Conservation (phyloP, 495 filamentous ascomycete species). For the Aspergillus homomorphus region DNA sequence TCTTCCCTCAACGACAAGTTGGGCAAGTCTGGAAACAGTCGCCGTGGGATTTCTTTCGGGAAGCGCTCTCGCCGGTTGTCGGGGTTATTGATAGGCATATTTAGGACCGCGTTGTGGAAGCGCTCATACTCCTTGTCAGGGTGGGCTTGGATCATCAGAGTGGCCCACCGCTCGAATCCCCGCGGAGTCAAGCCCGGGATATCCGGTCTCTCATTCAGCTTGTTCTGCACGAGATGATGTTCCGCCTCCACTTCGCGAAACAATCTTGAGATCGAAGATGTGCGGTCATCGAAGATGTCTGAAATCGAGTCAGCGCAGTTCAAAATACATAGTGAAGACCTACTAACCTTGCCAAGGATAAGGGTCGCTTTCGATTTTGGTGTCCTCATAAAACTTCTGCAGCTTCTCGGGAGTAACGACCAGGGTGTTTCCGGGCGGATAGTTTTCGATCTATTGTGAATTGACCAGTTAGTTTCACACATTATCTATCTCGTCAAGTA, state of each 20-base stretch:
- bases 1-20: slow-evolving; percentile 39
- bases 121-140: slow-evolving; percentile 76
- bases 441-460: slow-evolving; percentile 65
- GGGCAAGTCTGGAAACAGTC: slow-evolving; percentile 59
- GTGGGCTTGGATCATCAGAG: slow-evolving; percentile 68
- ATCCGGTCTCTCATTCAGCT: slow-evolving; percentile 55
- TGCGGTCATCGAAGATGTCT: slow-evolving; percentile 54
- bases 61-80: slow-evolving; percentile 72
- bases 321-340: background rate
- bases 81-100: slow-evolving; percentile 72
- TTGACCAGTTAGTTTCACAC: slow-evolving; percentile 20
- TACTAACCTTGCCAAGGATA: slow-evolving; percentile 63
- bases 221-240: slow-evolving; percentile 74
- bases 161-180: slow-evolving; percentile 79
- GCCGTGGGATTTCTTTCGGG: slow-evolving; percentile 72
- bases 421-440: slow-evolving; percentile 66
- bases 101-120: slow-evolving; percentile 65
- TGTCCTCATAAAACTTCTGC: slow-evolving; percentile 69
- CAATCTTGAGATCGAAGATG: slow-evolving; percentile 61
- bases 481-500: background rate
- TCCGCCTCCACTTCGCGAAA: slow-evolving; percentile 75
- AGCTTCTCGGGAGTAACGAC: slow-evolving; percentile 84
- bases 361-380: slow-evolving; percentile 58
- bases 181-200: slow-evolving; percentile 74
- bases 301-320: slow-evolving; percentile 12